phyloP scores from a whole-genome alignment of 2,329 filamentous ascomycete species.

The Neonectria neomacrospora region DNA sequence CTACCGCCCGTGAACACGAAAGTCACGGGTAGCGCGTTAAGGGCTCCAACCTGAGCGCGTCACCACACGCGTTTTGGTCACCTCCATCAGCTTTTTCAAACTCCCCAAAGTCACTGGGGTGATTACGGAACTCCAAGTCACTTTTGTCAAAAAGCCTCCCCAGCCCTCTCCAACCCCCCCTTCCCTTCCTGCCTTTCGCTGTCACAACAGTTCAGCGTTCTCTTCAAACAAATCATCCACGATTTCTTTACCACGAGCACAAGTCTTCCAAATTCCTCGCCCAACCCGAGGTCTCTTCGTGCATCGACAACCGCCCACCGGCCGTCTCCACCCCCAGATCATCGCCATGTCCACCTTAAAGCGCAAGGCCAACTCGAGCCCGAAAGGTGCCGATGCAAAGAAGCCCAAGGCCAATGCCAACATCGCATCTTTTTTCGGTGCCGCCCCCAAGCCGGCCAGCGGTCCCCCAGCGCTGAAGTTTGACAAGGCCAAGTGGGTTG shows the following conservation, averaged over 20 bases:
- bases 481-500: constrained; percentile 91
- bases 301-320: constrained; percentile 32
- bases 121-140: constrained; percentile 28
- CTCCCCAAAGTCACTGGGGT: constrained; percentile 34
- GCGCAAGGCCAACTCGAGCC: constrained; percentile 68
- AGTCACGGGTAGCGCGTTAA: constrained; percentile 41
- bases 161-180: constrained; percentile 5
- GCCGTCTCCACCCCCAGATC: constrained; percentile 33
- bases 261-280: constrained; percentile 28
- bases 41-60: constrained; percentile 35
- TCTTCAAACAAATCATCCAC: constrained; percentile 23
- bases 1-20: constrained; percentile 34
- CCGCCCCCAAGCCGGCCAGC: constrained; percentile 64
- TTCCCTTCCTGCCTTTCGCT: background rate
- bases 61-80: constrained; percentile 31
- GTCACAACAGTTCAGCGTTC: constrained; percentile 2
- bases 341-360: constrained; percentile 68
- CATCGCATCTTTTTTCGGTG: constrained; percentile 90
- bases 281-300: constrained; percentile 31
- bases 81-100: constrained; percentile 24
- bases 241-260: constrained; percentile 30
- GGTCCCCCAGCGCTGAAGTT: constrained; percentile 67
- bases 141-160: background rate
- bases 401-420: constrained; percentile 79
- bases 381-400: constrained; percentile 65